Base-by-base conservation (phyloP, 768 basidiomycete species). In the Trametes meyenii region DNA sequence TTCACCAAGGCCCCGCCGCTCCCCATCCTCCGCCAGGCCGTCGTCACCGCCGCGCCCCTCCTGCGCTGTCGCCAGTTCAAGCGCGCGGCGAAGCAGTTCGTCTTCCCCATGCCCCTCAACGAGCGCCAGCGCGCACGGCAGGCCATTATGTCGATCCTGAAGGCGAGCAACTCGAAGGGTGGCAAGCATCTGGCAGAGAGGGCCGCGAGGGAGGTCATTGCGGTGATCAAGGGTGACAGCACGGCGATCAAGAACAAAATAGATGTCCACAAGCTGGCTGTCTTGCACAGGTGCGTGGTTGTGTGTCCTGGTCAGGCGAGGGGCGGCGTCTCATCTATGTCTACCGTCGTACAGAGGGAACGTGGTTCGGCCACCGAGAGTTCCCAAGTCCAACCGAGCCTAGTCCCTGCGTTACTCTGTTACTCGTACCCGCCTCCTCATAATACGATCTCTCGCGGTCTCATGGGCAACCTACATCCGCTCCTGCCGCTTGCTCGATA, bases 1-100 rank as follows among this genome's bases (percentile, higher is more conserved):
- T 77, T 89, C 60, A 96, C 93, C 16, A 81, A 87, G 55, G 83
- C 85, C 7, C 85, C 87, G n/a, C 90, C 94, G 0, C 77, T 94
- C 36, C 91, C 91, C 17, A 83, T 96, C 64, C 76, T 97, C 4
- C 85, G 87, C 40, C 74, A 86, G 68, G 95, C 94, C 0, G 76
- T 97, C 52, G 69, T 82, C 23, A 70, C 80, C 2, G 87, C 85
- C 1, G 81, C 91, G 3, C 96, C 96, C 1, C 84, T 86, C 0
- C 85, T 96, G 26, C 81, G 85, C 24, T 78, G 78, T 50, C 70
- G 85, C 61, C 83, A 81, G 29, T 81, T 85, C 65, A 84, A 84
- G 55, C 78, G 79, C 49, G 84, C 85, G 2, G 83, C 86, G 17
- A 94, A 94, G 75, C 80, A 76, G n/a, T 72, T 86, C 12, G 74